phyloP scores from a whole-genome alignment of 305 asterid species.

The Fraxinus paxiana region DNA sequence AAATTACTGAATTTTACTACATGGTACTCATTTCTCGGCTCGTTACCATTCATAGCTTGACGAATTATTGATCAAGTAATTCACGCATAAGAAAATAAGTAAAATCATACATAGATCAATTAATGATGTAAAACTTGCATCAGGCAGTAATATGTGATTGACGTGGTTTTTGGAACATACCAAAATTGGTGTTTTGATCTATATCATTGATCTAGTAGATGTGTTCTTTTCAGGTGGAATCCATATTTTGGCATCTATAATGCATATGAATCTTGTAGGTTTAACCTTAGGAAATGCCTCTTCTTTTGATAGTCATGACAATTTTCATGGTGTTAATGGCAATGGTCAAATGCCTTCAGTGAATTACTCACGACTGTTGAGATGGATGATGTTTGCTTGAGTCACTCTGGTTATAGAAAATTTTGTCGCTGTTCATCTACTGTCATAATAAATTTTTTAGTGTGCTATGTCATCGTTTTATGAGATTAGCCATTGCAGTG shows the following conservation, averaged over 20 bases:
- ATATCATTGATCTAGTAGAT: neutral
- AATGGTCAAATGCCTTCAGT: neutral
- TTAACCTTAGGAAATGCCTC: neutral
- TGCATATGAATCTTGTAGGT: neutral
- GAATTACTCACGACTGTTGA: neutral
- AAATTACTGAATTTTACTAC: neutral
- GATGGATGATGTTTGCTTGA: neutral
- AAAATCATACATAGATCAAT: neutral
- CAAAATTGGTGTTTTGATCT: neutral
- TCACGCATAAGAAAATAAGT: neutral
- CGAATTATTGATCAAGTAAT: neutral
- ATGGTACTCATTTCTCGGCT: neutral
- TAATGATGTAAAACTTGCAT: neutral
- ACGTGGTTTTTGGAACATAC: neutral
- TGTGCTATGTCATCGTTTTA: conserved; percentile 14
- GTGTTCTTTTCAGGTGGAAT: neutral
- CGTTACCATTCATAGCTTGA: neutral
- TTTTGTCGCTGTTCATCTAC: neutral
- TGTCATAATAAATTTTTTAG: neutral
- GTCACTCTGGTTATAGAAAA: neutral
- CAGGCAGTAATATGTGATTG: neutral
- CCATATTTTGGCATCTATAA: neutral
- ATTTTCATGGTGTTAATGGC: neutral
- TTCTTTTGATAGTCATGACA: neutral
- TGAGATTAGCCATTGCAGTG: conserved; percentile 5